Evolutionary conservation across 176 grass and related monocot genomes (phyloP).

Genomic region (Raddia guianensis): DNA sequence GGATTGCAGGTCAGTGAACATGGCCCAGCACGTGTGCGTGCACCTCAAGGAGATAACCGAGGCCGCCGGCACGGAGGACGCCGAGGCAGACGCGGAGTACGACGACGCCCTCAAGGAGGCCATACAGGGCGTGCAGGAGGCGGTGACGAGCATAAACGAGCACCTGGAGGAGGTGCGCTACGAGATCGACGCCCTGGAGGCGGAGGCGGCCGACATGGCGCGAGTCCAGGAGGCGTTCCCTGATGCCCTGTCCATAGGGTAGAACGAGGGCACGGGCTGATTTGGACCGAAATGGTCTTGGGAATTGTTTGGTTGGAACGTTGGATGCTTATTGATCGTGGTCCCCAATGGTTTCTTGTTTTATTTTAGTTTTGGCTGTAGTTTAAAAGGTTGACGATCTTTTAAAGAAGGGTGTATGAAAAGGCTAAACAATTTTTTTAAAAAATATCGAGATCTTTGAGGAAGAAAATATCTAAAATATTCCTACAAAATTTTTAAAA

Average conservation of each 20-base stretch:
- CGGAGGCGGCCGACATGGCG: slow-evolving; percentile 20
- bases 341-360: too few relatives aligned
- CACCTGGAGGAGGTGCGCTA: slow-evolving; percentile 82
- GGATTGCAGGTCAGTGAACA: slow-evolving; percentile 53
- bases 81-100: slow-evolving; percentile 76
- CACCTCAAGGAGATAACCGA: slow-evolving; percentile 83
- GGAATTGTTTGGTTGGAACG: not conserved
- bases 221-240: slow-evolving; percentile 39
- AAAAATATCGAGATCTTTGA: too few relatives aligned
- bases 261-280: not conserved
- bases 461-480: too few relatives aligned
- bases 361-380: too few relatives aligned
- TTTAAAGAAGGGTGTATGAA: too few relatives aligned
- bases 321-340: not conserved
- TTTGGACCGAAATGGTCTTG: not conserved
- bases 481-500: too few relatives aligned
- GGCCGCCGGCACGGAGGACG: slow-evolving; percentile 70
- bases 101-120: slow-evolving; percentile 75
- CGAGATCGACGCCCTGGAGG: slow-evolving; percentile 75
- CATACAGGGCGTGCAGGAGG: slow-evolving; percentile 73
- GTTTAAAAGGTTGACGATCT: too few relatives aligned
- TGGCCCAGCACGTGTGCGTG: slow-evolving; percentile 64
- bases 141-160: slow-evolving; percentile 82
- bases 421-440: too few relatives aligned
- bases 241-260: slow-evolving; percentile 40